Evolutionary conservation across 176 grass and related monocot species (phyloP).

Genomic region (Aegilops umbellulata): DNA sequence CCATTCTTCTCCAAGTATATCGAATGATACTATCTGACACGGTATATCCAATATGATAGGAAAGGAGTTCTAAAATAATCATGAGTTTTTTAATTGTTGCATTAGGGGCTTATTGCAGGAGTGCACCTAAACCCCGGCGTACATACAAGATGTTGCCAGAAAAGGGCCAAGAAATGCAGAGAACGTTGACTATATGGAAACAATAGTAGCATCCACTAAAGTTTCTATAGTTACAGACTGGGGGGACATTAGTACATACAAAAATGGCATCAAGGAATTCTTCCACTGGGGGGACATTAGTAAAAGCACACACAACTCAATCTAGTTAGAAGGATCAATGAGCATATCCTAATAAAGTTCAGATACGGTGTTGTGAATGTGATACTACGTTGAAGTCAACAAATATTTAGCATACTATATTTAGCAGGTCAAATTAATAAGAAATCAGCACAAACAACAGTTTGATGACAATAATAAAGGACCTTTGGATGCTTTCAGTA

Average conservation of each 20-base stretch:
- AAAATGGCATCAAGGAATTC: background rate
- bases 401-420: background rate
- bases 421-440: background rate
- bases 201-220: background rate
- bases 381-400: slow-evolving; percentile 6
- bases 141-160: background rate
- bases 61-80: background rate
- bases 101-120: background rate
- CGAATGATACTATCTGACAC: background rate
- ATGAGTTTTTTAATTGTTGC: background rate
- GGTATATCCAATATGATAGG: background rate
- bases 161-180: background rate
- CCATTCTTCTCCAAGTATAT: slow-evolving; percentile 4
- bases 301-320: background rate
- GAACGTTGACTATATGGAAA: background rate
- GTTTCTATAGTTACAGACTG: background rate
- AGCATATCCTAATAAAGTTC: background rate
- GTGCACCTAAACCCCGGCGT: background rate
- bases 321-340: background rate
- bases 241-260: background rate
- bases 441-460: background rate
- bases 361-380: background rate
- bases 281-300: background rate
- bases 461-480: background rate
- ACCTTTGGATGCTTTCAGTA: background rate